Conservation (phyloP, 2,329 filamentous ascomycete genomes). For the Hyphodiscus sp. region DNA sequence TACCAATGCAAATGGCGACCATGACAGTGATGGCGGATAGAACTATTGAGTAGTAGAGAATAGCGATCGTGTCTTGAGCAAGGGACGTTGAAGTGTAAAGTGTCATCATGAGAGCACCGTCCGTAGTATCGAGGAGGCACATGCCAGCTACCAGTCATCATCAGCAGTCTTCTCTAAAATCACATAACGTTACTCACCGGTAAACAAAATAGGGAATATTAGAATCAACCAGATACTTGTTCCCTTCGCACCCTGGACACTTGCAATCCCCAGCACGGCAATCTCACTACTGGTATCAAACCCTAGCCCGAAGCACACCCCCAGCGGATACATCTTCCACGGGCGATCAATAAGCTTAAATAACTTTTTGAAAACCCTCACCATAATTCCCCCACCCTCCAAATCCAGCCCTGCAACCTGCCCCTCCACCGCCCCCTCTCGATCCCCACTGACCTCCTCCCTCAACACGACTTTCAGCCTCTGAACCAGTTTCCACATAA, state of each 20-base stretch:
- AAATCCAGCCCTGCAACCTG: constrained; percentile 49
- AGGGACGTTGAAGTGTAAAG: constrained; percentile 79
- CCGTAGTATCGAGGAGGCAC: constrained; percentile 88
- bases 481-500: constrained; percentile 69
- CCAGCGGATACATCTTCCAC: constrained; percentile 96
- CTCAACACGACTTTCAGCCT: constrained; percentile 59
- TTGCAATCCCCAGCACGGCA: constrained; percentile 82
- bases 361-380: constrained; percentile 30
- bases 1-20: constrained; percentile 60
- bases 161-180: no score
- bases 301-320: constrained; percentile 82
- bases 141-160: constrained; percentile 60
- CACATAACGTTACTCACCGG: constrained; percentile 43
- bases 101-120: constrained; percentile 92
- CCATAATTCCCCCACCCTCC: constrained; percentile 71
- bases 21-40: constrained; percentile 31
- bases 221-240: constrained; percentile 92
- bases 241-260: constrained; percentile 76
- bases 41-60: constrained; percentile 74
- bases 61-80: constrained; percentile 75
- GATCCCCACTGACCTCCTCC: constrained; percentile 21
- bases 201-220: constrained; percentile 86
- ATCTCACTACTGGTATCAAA: constrained; percentile 97
- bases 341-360: constrained; percentile 36
- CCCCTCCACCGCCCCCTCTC: constrained; percentile 20